These are phyloP conservation scores for Eustoma russellianum DNA, from an alignment of 257 asterid species.

Conservation along the genomic window DNA sequence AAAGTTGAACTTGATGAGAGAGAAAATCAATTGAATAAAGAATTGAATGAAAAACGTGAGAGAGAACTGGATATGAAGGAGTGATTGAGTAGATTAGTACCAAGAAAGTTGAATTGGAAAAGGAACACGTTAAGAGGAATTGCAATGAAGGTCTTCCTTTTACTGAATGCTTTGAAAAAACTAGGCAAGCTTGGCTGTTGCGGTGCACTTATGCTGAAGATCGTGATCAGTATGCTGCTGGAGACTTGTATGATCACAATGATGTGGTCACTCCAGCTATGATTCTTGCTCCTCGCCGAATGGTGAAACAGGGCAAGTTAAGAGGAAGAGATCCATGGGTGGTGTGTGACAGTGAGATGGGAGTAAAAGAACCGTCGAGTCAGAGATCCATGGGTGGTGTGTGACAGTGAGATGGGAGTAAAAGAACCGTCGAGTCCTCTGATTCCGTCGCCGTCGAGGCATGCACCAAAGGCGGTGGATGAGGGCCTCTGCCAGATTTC, in stretches of 20 bases:
- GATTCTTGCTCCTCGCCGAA: slow-evolving; percentile 69
- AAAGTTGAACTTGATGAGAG: no score
- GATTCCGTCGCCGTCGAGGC: slow-evolving; percentile 20
- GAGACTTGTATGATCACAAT: slow-evolving; percentile 51
- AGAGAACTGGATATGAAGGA: no score
- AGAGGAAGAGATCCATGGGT: slow-evolving; percentile 34
- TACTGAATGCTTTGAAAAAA: slow-evolving; percentile 73
- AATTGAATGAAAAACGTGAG: no score
- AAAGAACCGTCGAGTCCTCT: slow-evolving; percentile 30
- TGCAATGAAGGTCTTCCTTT: slow-evolving; percentile 41
- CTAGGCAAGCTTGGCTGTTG: slow-evolving; percentile 38
- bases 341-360: slow-evolving; percentile 39
- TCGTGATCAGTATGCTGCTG: slow-evolving; percentile 70
- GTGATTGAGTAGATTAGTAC: no score
- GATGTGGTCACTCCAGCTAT: slow-evolving; percentile 59
- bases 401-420: slow-evolving; percentile 32
- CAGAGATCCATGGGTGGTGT: slow-evolving; percentile 38
- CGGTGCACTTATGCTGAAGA: slow-evolving; percentile 48
- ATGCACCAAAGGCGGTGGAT: slow-evolving; percentile 55
- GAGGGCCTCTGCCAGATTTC: slow-evolving; percentile 83
- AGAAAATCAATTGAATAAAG: no score
- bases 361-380: slow-evolving; percentile 25
- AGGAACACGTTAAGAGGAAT: no score
- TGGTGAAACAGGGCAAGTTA: no score
- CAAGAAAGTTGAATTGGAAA: no score